phyloP scores from a whole-genome alignment of 164 flowering plant species.

The Dillenia turbinata region DNA sequence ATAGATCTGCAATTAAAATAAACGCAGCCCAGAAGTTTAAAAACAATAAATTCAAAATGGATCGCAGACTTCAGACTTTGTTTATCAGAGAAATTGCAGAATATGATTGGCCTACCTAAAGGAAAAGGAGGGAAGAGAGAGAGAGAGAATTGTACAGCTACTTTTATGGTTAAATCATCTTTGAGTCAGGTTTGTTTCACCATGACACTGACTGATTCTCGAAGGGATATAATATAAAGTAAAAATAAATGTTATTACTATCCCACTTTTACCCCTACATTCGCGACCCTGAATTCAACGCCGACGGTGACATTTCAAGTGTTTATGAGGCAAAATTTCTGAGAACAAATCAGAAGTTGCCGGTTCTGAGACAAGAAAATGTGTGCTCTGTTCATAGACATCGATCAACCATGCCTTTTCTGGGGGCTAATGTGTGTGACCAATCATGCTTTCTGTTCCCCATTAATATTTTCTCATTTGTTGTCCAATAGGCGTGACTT shows the following conservation, averaged over 20 bases:
- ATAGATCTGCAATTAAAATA: no score
- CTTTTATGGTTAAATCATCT: no score
- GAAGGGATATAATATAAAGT: background rate
- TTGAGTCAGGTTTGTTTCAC: no score
- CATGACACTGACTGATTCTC: constrained; percentile 21
- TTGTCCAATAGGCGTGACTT: constrained; percentile 5
- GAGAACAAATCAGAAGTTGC: constrained; percentile 20
- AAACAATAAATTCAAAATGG: no score
- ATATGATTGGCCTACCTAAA: no score
- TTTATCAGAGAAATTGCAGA: no score
- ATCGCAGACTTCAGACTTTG: no score
- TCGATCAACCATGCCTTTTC: no score
- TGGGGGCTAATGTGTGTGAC: no score
- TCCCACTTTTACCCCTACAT: constrained; percentile 24
- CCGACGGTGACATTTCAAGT: constrained; percentile 33
- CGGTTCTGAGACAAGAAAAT: constrained; percentile 16
- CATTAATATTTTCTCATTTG: constrained; percentile 3
- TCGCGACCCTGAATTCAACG: constrained; percentile 3
- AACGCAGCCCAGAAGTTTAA: no score
- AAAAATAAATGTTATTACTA: background rate
- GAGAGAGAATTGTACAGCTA: no score
- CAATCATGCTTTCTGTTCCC: background rate
- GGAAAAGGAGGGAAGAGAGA: no score
- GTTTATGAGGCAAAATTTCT: constrained; percentile 29
- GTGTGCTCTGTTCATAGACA: background rate